phyloP scores from a whole-genome alignment of 2,329 filamentous ascomycete species.

The Aspergillus terreus region DNA sequence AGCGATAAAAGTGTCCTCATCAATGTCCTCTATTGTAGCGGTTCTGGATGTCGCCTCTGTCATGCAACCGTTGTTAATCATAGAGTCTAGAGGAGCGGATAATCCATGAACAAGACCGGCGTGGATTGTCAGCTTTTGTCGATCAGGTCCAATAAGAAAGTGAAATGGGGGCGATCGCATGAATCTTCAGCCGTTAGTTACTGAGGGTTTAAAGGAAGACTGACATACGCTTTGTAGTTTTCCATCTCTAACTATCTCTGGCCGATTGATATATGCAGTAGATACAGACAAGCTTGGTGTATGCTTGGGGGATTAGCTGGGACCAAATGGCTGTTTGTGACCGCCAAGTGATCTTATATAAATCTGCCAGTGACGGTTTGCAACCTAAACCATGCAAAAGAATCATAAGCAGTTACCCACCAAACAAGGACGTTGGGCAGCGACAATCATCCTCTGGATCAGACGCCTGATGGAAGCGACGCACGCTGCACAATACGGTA shows the following conservation, averaged over 20 bases:
- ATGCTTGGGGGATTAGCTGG: background rate
- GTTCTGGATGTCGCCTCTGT: background rate
- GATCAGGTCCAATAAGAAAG: slow-evolving; percentile 1
- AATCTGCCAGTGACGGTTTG: background rate
- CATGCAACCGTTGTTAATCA: slow-evolving; percentile 2
- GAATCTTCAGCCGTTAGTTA: slow-evolving; percentile 1
- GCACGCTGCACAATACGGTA: background rate
- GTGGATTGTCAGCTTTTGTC: slow-evolving; percentile 1
- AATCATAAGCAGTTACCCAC: background rate
- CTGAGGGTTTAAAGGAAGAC: background rate
- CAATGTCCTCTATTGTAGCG: background rate
- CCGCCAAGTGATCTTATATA: background rate
- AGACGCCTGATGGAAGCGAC: background rate
- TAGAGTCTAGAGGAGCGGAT: background rate
- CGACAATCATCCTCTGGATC: background rate
- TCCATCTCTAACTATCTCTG: background rate
- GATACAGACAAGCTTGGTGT: background rate
- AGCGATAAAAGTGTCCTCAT: background rate
- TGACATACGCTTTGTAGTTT: slow-evolving; percentile 1
- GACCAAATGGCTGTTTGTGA: background rate
- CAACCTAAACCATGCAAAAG: background rate
- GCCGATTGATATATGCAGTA: background rate
- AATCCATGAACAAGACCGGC: slow-evolving; percentile 1
- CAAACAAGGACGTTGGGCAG: background rate
- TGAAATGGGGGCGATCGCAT: slow-evolving; percentile 1